phyloP scores from a whole-genome alignment of 805 yeast genomes.

The Ogataea chonburiensis region DNA sequence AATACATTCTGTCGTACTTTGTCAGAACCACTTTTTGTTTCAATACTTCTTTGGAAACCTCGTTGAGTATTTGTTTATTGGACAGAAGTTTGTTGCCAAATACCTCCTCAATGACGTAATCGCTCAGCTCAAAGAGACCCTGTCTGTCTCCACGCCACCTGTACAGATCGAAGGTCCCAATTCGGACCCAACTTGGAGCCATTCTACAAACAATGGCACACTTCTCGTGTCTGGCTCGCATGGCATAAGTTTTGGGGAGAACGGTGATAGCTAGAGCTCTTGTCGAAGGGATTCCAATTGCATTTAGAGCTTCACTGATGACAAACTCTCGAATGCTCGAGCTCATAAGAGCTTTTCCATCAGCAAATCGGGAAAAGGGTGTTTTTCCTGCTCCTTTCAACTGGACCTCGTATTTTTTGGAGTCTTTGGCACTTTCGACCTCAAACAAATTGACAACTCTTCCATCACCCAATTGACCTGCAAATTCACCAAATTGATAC shows the following conservation, averaged over 20 bases:
- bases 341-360: conserved; percentile 89
- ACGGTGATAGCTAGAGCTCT: conserved; percentile 73
- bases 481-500: conserved; percentile 93
- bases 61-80: conserved; percentile 31
- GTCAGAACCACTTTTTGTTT: conserved; percentile 38
- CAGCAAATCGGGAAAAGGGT: conserved; percentile 92
- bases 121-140: conserved; percentile 62
- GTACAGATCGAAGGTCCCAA: conserved; percentile 86
- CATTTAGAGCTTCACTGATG: conserved; percentile 75
- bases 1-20: conserved; percentile 67
- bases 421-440: conserved; percentile 44
- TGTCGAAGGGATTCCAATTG: conserved; percentile 83
- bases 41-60: conserved; percentile 20
- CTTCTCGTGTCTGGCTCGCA: conserved; percentile 65
- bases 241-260: conserved; percentile 76
- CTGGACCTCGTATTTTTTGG: conserved; percentile 62
- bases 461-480: conserved; percentile 97
- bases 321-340: conserved; percentile 87
- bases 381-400: conserved; percentile 91
- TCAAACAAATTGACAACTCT: conserved; percentile 83
- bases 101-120: conserved; percentile 69
- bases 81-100: conserved; percentile 39
- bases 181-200: conserved; percentile 82
- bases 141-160: conserved; percentile 67
- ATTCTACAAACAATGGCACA: conserved; percentile 85